Percentiles rank a stretch among this genome's conserved stretches.
phyloP scores from a whole-genome alignment of 257 asterid species.

The Thymus quinquecostatus region DNA sequence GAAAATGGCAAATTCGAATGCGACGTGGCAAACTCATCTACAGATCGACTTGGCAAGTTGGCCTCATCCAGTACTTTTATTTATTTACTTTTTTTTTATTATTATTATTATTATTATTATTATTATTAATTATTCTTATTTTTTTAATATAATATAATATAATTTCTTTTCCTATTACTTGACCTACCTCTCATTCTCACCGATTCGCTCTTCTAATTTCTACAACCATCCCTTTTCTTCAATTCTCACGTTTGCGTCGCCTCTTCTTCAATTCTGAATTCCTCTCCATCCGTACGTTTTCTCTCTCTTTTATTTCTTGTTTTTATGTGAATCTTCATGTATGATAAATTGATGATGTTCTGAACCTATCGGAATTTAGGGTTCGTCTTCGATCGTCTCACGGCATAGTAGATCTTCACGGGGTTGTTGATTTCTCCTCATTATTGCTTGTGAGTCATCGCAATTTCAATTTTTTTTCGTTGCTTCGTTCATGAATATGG shows the following conservation, averaged over 20 bases:
- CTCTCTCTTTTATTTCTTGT: background rate
- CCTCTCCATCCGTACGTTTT: background rate
- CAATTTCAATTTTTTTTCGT: background rate
- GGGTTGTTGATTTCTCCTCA: background rate
- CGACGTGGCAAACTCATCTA: conserved; percentile 9
- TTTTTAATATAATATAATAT: no score
- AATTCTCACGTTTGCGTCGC: no score
- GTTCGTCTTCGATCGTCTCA: background rate
- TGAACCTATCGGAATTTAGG: background rate
- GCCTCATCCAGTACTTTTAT: background rate
- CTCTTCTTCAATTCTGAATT: background rate
- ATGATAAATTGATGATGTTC: background rate
- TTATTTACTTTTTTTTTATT: no score
- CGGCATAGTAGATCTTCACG: background rate
- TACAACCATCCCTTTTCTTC: background rate
- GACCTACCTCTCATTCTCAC: no score
- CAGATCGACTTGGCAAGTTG: background rate
- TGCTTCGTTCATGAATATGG: background rate
- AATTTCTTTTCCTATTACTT: no score
- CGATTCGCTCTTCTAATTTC: background rate
- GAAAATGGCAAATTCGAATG: background rate
- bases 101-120: background rate
- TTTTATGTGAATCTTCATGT: background rate
- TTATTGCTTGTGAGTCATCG: background rate
- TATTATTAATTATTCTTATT: background rate